Evolutionary conservation across 352 stramenopile species (phyloP).

Genomic region (Phytophthora sp.): DNA sequence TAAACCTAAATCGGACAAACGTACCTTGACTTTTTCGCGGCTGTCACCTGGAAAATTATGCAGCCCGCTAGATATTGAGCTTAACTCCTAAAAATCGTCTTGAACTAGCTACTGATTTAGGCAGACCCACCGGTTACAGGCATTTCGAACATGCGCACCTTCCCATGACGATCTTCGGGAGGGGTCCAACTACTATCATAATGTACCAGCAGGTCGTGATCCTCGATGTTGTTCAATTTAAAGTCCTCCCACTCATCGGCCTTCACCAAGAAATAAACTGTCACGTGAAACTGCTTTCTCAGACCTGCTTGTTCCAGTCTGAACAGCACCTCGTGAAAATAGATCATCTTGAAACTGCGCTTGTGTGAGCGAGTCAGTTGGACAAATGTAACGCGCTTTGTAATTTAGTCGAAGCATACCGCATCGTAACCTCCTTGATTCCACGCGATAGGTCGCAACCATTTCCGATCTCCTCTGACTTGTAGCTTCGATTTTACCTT

Average conservation of each 20-base stretch:
- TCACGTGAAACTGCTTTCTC: too few species aligned
- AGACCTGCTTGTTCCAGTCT: too few species aligned
- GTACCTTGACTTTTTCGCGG: too few species aligned
- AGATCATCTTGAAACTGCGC: background rate
- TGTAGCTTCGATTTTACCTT: background rate
- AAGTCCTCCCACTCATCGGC: background rate
- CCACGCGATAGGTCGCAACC: background rate
- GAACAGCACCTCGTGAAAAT: background rate
- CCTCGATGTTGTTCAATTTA: background rate
- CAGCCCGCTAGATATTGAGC: too few species aligned
- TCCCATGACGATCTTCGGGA: background rate
- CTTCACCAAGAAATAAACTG: background rate
- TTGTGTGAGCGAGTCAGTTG: too few species aligned
- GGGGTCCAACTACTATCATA: background rate
- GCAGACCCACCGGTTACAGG: too few species aligned
- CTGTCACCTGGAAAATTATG: too few species aligned
- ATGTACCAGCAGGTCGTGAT: background rate
- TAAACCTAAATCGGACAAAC: too few species aligned
- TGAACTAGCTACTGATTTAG: background rate
- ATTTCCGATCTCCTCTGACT: too few species aligned
- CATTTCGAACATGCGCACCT: background rate
- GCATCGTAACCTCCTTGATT: background rate
- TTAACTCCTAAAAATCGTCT: too few species aligned
- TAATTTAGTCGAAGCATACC: background rate
- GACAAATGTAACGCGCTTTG: background rate